Conservation (phyloP, 2,329 filamentous ascomycete species). For the Fusarium liriodendri region DNA sequence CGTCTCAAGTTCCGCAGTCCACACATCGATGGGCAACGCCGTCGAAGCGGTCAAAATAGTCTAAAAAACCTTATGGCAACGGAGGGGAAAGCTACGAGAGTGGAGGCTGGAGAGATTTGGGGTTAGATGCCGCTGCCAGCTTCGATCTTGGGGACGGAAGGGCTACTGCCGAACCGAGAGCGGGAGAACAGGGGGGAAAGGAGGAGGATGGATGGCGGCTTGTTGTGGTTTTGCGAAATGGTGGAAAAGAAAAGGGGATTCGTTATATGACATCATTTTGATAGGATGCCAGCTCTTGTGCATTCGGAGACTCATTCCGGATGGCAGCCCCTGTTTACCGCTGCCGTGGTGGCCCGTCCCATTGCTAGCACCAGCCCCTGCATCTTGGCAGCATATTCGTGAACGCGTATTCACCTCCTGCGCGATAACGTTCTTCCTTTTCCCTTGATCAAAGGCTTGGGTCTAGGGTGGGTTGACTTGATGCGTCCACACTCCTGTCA, state of each 20-base stretch:
- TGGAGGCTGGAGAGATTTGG: not conserved
- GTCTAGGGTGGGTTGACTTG: not conserved
- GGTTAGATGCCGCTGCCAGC: not conserved
- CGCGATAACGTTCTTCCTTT: not conserved
- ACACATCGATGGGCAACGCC: not conserved
- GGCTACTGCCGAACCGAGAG: not conserved
- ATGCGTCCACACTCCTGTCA: not conserved
- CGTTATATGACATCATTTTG: not conserved
- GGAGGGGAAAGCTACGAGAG: not conserved
- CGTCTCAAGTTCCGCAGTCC: not conserved
- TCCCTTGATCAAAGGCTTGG: not conserved
- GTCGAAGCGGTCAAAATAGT: not conserved
- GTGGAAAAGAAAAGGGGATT: not conserved
- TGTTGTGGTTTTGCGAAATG: not conserved
- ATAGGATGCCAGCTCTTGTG: not conserved
- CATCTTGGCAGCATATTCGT: not conserved
- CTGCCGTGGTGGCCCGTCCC: not conserved
- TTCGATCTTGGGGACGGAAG: not conserved
- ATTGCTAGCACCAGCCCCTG: not conserved
- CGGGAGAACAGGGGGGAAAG: not conserved
- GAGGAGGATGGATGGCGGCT: not conserved
- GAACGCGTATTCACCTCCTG: not conserved
- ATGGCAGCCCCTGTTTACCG: not conserved
- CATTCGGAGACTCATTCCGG: not conserved
- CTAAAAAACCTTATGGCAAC: not conserved